Base-by-base conservation (phyloP, 805 yeast genomes). In the Candida easanensis region DNA sequence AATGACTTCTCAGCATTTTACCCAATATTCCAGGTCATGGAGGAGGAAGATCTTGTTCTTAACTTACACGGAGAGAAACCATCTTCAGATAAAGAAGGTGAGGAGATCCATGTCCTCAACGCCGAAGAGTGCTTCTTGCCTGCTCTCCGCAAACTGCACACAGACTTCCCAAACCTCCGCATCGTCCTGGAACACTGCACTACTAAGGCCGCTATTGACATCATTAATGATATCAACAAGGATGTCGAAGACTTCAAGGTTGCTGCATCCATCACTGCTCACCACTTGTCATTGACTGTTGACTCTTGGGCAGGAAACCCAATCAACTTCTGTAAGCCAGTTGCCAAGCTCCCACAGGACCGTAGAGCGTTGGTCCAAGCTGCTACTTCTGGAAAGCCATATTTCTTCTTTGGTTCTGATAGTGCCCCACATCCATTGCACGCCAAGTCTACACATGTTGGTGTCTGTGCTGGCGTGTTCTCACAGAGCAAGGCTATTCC, bases 221-320 rank as follows among this genome's bases (percentile, higher is more conserved):
- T 88, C 5, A 81, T 93, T 40, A 73, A 79, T 43, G 69, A 73
- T 38, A 78, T 95, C 56, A 88, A 88, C 48, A 49, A 58, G 18
- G 61, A 57, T 15, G 52, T 53, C 8, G 54, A 54, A 4, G 70
- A 69, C 13, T 69, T 82, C 36, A 76, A 59, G 33, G 97, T 93
- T 3, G 89, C 91, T 15, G 99, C 96, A 1, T 80, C 97, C 4
- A 86, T 93, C 53, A 93, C 99, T 3, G 98, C 97, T 6, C 99
- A 93, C 63, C 99, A 93, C 60, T 72, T 93, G 44, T 86, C 75
- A 36, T 69, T 93, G 40, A 91, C 95, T 2, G 80, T 93, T 39
- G 98, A 93, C 64, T 82, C 82, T 51, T 93, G 98, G 96, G 97
- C 97, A 4, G 98, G 98, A 3, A 85, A 88, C 60, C 91, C 98